Base-by-base conservation (phyloP, 2,329 filamentous ascomycete species). In the Aspergillus aculeatus region DNA sequence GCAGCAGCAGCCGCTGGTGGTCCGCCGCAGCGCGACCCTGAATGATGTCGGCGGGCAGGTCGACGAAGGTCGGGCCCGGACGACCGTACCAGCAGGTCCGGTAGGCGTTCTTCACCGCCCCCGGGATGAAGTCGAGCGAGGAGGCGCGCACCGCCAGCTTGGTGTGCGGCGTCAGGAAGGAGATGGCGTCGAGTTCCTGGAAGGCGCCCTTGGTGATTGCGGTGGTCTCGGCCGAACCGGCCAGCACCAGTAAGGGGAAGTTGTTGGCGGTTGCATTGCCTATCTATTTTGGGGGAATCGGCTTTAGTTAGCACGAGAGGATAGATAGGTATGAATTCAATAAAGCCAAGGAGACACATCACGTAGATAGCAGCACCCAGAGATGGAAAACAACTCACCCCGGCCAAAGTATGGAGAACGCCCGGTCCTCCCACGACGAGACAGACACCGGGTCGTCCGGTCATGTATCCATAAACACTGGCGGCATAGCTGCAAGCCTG, bases 391-490 rank as follows among this genome's bases (percentile, higher is more conserved):
- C 55, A 55, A 68, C 79, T 57, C 76, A 82, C 81, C 49, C 84
- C 83, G 61, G 84, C 81, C 72, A 86, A 79, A 11, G 82, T 81
- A 75, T 86, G 84, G 23, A 86, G 71, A 14, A 86, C 81, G 23
- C 84, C 84, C 7, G 84, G 84, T 9, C 84, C 84, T 54, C 83
- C 84, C 2, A 86, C 83, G n/a, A 84, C 80, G 44, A 86, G 74
- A 67, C 83, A 85, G 10, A 86, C 81, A 3, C 83, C 84, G 4
- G 83, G 83, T 57, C 70, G 78, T 21, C 83, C 83, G 3, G 82
- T 85, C 64, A 86, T 75, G 64, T 84, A 86, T 14, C 83, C 83
- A 77, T 86, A 85, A 5, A 81, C 81, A 51, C 81, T 83, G 3
- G 84, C 83, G 11, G 84, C 83, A 75, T 86, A 86, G 63, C 79